phyloP scores from a whole-genome alignment of 1,284 basidiomycete species.

The Veloboletus limbatus region DNA sequence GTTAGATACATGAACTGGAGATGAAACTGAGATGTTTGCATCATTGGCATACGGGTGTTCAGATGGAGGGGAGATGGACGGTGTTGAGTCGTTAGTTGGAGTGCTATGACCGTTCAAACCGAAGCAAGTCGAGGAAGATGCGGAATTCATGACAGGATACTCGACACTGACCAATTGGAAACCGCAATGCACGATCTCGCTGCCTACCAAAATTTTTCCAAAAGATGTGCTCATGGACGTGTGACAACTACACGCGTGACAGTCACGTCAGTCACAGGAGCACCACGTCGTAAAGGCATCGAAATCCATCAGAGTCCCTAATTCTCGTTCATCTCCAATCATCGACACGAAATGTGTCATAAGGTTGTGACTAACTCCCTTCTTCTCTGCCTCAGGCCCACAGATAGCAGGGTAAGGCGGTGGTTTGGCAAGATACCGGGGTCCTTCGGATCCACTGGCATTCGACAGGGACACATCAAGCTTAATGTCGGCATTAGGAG shows the following conservation, averaged over 20 bases:
- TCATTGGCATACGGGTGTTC: slow-evolving; percentile 23
- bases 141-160: slow-evolving; percentile 21
- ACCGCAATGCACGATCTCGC: background rate
- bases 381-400: slow-evolving; percentile 42
- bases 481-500: slow-evolving; percentile 8
- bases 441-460: slow-evolving; percentile 12
- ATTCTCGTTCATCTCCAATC: slow-evolving; percentile 34
- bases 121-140: slow-evolving; percentile 24
- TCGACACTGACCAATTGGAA: slow-evolving; percentile 4
- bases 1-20: slow-evolving; percentile 29
- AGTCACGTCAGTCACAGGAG: slow-evolving; percentile 18
- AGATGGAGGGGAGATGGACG: slow-evolving; percentile 18
- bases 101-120: slow-evolving; percentile 25
- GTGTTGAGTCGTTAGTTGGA: slow-evolving; percentile 23
- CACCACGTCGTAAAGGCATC: slow-evolving; percentile 36
- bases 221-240: slow-evolving; percentile 22
- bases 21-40: slow-evolving; percentile 18
- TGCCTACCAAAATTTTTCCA: slow-evolving; percentile 7
- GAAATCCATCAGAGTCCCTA: slow-evolving; percentile 41
- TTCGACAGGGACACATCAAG: slow-evolving; percentile 6
- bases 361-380: slow-evolving; percentile 53
- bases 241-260: slow-evolving; percentile 27
- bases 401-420: slow-evolving; percentile 54
- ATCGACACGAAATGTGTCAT: slow-evolving; percentile 62
- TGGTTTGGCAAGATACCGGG: slow-evolving; percentile 38